Conservation (phyloP, 495 filamentous ascomycete species). For the Aspergillus sclerotiicarbonarius region DNA sequence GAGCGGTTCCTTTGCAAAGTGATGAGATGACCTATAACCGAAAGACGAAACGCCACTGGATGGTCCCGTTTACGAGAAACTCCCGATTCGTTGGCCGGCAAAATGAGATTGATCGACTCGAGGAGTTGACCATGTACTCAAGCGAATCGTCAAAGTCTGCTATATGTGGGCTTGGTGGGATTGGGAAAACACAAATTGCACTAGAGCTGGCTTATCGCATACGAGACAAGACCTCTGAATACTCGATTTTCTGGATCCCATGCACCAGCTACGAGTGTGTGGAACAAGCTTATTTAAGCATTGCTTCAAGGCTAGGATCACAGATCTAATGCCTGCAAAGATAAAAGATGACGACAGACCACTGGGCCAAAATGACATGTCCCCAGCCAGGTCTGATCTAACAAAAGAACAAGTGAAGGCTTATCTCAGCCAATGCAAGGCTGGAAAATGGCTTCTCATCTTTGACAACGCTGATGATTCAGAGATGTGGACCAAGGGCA, state of each 20-base stretch:
- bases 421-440: conserved; percentile 25
- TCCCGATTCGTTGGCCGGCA: no score
- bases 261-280: conserved; percentile 38
- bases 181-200: conserved; percentile 53
- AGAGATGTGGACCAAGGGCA: conserved; percentile 24
- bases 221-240: conserved; percentile 34
- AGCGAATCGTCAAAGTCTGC: conserved; percentile 14
- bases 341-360: no score
- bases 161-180: conserved; percentile 46
- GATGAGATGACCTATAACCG: no score
- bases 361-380: no score
- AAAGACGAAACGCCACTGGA: no score
- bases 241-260: conserved; percentile 53
- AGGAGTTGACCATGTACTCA: no score
- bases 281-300: conserved; percentile 40
- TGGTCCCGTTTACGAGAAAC: no score
- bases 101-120: no score
- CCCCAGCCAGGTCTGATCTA: no score
- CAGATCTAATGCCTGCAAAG: conserved; percentile 14
- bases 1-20: no score
- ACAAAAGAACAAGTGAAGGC: conserved; percentile 30
- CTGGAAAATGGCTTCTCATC: conserved; percentile 34
- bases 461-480: conserved; percentile 44
- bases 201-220: conserved; percentile 47
- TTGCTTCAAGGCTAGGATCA: conserved; percentile 30